Percentiles rank a stretch among this genome's conserved stretches.
These are phyloP conservation scores for Mortierella sp. DNA, from an alignment of 371 early-diverging fungal genomes.

Conservation along the genomic window DNA sequence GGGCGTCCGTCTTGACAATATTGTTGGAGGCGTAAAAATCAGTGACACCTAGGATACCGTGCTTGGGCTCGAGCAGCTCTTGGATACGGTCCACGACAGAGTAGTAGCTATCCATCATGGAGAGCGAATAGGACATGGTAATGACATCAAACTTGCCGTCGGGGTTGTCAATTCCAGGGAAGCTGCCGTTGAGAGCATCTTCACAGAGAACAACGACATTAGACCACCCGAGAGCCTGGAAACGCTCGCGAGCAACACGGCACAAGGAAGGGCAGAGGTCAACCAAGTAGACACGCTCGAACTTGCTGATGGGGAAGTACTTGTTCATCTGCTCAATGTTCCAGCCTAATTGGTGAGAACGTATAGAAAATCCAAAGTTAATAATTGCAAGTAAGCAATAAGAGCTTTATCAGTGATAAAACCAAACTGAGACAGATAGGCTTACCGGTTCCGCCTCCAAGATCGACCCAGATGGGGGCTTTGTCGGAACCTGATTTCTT, in stretches of 20 bases:
- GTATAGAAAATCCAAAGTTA: neutral
- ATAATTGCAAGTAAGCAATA: neutral
- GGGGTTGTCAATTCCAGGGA: conserved; percentile 68
- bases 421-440: neutral
- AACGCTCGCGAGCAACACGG: conserved; percentile 83
- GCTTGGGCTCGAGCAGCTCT: conserved; percentile 70
- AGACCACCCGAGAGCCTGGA: conserved; percentile 80
- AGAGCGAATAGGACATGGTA: conserved; percentile 91
- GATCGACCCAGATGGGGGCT: conserved; percentile 82
- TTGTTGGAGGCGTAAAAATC: conserved; percentile 83
- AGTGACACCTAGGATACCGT: conserved; percentile 82
- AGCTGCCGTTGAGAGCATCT: conserved; percentile 79
- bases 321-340: conserved; percentile 90
- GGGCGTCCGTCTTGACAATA: conserved; percentile 54
- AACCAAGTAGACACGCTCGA: conserved; percentile 85
- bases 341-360: conserved; percentile 64
- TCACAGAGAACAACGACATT: conserved; percentile 87
- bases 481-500: conserved; percentile 47
- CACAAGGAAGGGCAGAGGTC: conserved; percentile 90
- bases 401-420: too few relatives aligned
- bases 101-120: conserved; percentile 87
- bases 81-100: conserved; percentile 81
- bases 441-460: conserved; percentile 87
- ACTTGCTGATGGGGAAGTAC: conserved; percentile 79
- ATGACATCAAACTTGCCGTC: conserved; percentile 81